These are phyloP conservation scores for Metschnikowia similis DNA, from an alignment of 805 yeast species.

Conservation along the genomic window DNA sequence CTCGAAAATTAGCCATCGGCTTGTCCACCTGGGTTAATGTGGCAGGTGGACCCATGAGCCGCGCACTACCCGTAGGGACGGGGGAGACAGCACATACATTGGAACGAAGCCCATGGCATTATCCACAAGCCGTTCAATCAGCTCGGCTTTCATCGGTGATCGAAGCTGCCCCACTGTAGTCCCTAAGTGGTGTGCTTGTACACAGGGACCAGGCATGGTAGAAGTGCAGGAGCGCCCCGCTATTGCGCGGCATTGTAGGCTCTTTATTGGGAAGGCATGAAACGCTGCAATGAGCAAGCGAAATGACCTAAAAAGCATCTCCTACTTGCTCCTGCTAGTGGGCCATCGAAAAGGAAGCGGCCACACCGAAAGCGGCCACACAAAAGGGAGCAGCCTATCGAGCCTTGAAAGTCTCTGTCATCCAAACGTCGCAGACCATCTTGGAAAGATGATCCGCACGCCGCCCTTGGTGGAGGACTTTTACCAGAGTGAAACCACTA, in stretches of 20 bases:
- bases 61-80: too few species aligned
- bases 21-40: too few species aligned
- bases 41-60: too few species aligned
- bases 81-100: too few species aligned
- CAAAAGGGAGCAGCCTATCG: constrained; percentile 4
- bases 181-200: too few species aligned
- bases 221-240: background rate
- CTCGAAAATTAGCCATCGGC: too few species aligned
- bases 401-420: constrained; percentile 15
- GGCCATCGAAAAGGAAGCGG: constrained; percentile 4
- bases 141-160: too few species aligned
- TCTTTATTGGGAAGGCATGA: background rate
- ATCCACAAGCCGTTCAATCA: too few species aligned
- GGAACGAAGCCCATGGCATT: too few species aligned
- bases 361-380: background rate
- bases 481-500: constrained; percentile 33
- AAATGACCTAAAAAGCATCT: constrained; percentile 7
- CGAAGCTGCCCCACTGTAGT: too few species aligned
- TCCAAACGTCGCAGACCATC: constrained; percentile 6
- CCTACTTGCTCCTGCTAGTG: constrained; percentile 11
- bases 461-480: constrained; percentile 13
- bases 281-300: constrained; percentile 1
- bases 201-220: too few species aligned
- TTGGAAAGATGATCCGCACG: constrained; percentile 10
- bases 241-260: constrained; percentile 1